A percentile compares a stretch with the other conserved stretches of the same genome.
phyloP scores from a whole-genome alignment of 225 moss, liverwort and hornwort genomes.

The Polytrichum formosum region DNA sequence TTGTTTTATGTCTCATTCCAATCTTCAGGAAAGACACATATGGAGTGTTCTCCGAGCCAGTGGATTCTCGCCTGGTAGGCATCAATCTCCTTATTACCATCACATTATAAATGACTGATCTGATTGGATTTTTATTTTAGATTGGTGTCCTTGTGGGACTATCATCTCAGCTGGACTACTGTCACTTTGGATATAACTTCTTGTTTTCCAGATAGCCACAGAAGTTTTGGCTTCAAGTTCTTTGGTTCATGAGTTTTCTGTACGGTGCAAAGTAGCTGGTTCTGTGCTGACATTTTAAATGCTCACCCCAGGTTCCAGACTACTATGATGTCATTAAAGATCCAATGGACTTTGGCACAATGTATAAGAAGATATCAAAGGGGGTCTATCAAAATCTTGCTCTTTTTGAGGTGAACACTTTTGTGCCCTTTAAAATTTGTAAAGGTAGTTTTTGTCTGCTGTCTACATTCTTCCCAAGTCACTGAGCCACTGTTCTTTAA shows the following conservation, averaged over 20 bases:
- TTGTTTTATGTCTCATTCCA: neutral
- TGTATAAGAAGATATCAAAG: constrained; percentile 86
- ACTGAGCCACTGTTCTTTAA: too few relatives aligned
- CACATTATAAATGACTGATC: neutral
- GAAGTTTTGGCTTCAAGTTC: too few relatives aligned
- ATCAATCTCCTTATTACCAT: neutral
- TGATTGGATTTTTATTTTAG: too few relatives aligned
- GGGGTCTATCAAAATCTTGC: constrained; percentile 54
- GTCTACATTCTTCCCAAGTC: too few relatives aligned
- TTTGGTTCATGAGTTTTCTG: too few relatives aligned
- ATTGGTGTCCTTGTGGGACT: too few relatives aligned
- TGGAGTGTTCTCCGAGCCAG: constrained; percentile 96
- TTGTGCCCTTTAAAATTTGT: neutral
- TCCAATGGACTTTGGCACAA: constrained; percentile 99
- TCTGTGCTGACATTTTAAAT: constrained; percentile 12
- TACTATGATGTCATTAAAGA: constrained; percentile 98
- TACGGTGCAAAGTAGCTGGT: neutral
- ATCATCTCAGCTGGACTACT: too few relatives aligned
- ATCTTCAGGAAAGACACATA: constrained; percentile 94
- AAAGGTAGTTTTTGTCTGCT: too few relatives aligned
- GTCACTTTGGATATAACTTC: too few relatives aligned
- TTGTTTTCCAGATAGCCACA: too few relatives aligned
- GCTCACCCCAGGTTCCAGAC: constrained; percentile 79
- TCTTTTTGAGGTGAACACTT: constrained; percentile 68
- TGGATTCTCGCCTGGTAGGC: constrained; percentile 75